A percentile compares a stretch with the other conserved stretches of the same genome.
phyloP scores from a whole-genome alignment of 768 basidiomycete species.

The Naematelia aurantialba region DNA sequence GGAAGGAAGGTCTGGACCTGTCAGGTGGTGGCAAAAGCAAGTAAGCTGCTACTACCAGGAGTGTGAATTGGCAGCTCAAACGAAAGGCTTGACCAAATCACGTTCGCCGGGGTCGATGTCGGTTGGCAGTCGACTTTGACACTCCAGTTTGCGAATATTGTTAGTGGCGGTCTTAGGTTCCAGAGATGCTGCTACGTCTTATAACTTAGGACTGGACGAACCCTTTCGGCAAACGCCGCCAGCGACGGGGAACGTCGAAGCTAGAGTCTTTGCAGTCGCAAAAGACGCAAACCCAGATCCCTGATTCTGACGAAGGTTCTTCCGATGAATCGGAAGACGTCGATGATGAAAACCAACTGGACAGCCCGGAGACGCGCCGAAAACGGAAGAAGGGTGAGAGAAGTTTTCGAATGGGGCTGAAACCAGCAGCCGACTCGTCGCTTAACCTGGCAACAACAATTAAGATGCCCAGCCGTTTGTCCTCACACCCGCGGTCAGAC shows the following conservation, averaged over 20 bases:
- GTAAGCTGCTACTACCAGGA: slow-evolving; percentile 13
- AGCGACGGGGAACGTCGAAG: slow-evolving; percentile 25
- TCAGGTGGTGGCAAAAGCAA: slow-evolving; percentile 34
- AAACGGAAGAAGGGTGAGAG: background rate
- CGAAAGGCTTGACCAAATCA: slow-evolving; percentile 36
- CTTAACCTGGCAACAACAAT: background rate
- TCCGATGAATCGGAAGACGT: slow-evolving; percentile 1
- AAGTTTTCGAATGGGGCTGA: background rate
- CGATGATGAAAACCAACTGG: background rate
- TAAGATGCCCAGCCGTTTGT: background rate
- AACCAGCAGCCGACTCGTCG: background rate
- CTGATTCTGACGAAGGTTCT: slow-evolving; percentile 8
- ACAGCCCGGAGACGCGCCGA: background rate
- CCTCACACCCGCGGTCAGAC: background rate
- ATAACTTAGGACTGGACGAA: slow-evolving; percentile 34
- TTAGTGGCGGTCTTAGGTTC: slow-evolving; percentile 12
- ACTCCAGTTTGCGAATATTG: slow-evolving; percentile 21
- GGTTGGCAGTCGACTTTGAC: slow-evolving; percentile 19
- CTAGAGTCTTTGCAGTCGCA: slow-evolving; percentile 22
- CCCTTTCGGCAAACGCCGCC: slow-evolving; percentile 16
- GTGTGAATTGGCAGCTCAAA: background rate
- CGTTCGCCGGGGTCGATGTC: slow-evolving; percentile 22
- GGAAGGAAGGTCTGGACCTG: slow-evolving; percentile 60
- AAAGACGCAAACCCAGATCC: slow-evolving; percentile 13
- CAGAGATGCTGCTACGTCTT: no score